Base-by-base conservation (phyloP, 306 rosid species). In the Corylus heterophylla region DNA sequence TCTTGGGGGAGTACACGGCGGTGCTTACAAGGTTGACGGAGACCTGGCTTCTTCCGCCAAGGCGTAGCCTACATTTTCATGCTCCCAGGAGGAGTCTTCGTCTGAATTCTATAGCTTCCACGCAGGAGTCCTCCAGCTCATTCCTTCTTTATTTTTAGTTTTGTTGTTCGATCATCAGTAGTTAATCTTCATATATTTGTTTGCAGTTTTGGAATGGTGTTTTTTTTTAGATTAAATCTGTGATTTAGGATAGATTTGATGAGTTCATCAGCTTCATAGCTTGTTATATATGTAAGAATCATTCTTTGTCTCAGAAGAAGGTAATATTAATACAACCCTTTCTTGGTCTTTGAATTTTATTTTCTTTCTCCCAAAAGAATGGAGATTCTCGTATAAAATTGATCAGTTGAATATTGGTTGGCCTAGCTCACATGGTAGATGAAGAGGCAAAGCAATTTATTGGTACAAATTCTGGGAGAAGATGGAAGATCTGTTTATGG, bases 61-160 rank as follows among this genome's bases (percentile, higher is more conserved):
- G 74, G 67, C 87, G 61, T 6, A 71, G 79, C 61, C 2, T 71
- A 11, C 69, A 79, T 61, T 81, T 80, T 63, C 55, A 66, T 50
- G 73, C 63, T 54, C 79, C 86, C 27, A 63, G 79, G 71, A 63
- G 79, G 71, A 85, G 72, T 82, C 69, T 85, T 81, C 81, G 79
- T 70, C 78, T 62, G 79, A 76, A 39, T 77, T 82, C 80, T 49
- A n/a, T 79, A 42, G 16, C 82, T 54, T 82, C 87, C 7, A 25
- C 86, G 76, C 73, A 80, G 13, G 88, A 83, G 54, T 82, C 92
- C 27, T 12, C 90, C 85, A 42, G 45, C 45, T 82, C 87, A 54
- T 92, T 92, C 73, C 42, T 88, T 69, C 83, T 92, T 14, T 87
- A 88, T 44, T 92, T 90, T 67, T 92, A 61, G 56, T 48, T 48